A percentile compares a stretch with the other conserved stretches of the same genome.
Evolutionary conservation across 306 rosid species (phyloP).

Genomic region (Acacia confusa): DNA sequence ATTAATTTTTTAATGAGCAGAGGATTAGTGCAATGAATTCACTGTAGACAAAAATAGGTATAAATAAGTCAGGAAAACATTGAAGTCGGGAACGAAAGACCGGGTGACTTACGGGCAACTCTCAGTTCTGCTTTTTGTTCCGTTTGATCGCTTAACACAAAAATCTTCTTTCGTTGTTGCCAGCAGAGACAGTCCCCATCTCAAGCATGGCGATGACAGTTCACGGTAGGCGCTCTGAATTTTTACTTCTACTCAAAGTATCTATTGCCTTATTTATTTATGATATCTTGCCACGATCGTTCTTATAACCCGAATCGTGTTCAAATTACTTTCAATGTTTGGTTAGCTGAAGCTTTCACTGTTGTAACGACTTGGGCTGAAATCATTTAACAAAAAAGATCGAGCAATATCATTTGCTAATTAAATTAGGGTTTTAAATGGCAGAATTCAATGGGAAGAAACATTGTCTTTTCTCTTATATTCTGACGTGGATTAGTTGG

Average conservation of each 20-base stretch:
- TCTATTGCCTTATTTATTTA: not conserved
- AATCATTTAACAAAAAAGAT: not conserved
- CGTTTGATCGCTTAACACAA: not conserved
- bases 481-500: not conserved
- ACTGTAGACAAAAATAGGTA: too few species aligned
- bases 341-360: not conserved
- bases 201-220: slow-evolving; percentile 53
- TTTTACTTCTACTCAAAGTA: slow-evolving; percentile 18
- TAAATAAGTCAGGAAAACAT: too few species aligned
- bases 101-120: not conserved
- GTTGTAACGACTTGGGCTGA: not conserved
- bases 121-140: not conserved
- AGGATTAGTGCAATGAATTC: too few species aligned
- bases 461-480: not conserved
- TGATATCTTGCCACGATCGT: not conserved
- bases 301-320: slow-evolving; percentile 21
- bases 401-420: slow-evolving; percentile 11
- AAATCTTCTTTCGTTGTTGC: slow-evolving; percentile 24
- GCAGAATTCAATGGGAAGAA: not conserved
- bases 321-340: slow-evolving; percentile 16
- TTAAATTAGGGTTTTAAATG: slow-evolving; percentile 19
- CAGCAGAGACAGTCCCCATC: slow-evolving; percentile 9
- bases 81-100: not conserved
- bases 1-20: too few species aligned
- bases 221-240: slow-evolving; percentile 37